Base-by-base conservation (phyloP, 139 green algal genomes). In the Parachlorella kessleri region DNA sequence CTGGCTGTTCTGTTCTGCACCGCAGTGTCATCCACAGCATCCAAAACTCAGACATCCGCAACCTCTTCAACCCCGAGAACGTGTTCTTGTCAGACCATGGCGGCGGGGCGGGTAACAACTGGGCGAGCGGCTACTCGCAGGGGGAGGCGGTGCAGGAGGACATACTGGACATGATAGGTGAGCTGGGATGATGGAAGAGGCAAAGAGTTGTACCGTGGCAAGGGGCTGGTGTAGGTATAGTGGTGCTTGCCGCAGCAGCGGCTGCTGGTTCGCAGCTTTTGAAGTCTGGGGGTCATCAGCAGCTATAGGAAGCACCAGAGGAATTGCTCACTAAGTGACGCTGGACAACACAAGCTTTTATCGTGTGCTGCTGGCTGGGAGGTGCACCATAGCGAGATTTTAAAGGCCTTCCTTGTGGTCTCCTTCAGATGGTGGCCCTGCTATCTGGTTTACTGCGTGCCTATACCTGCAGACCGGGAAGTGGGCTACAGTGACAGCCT, bases 31-130 rank as follows among this genome's bases (percentile, higher is more conserved):
- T 99, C 82, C 98, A 98, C 70, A 70, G 83, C 73, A 99, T 99
- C 73, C 96, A 98, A 80, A 97, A 94, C 37, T 93, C 85, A 3
- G 96, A 99, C 69, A 93, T 98, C 67, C 83, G 88, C 24, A 94
- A 95, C 84, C 88, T 99, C 72, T 99, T 98, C 90, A 99, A 99
- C 86, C 92, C 94, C 3, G 97, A 99, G 83, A 99, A 99, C 82
- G 85, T 99, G 1, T 99, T 96, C 82, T 81, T 99, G 32, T 92
- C 92, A 3, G 90, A 94, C 40, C 90, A 99, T 73, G 97, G 97
- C 18, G 97, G 97, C 39, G 97, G 97, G 28, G 97, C 97, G 21
- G 97, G 97, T 24, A 99, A 99, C 87, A 99, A 99, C 86, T 99
- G 97, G 97, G 97, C 95, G 35, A 96, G 84, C 72, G 97, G 97